These are phyloP conservation scores for Hordeum vulgare DNA, from an alignment of 176 grass and related monocot genomes.

Conservation along the genomic window MorexV3_pseudomolecules_assembly NC_058524.1:594137732-594138231, in stretches of 20 bases:
- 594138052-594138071: conserved; percentile 17
- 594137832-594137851: not conserved
- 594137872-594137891: not conserved
- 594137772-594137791: too few relatives aligned
- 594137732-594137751: not conserved
- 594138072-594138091: not conserved
- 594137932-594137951: not conserved
- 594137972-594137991: conserved; percentile 21
- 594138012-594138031: conserved; percentile 24
- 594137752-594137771: too few relatives aligned
- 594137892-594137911: not conserved
- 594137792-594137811: not conserved
- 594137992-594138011: conserved; percentile 33
- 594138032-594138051: conserved; percentile 14
- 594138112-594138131: too few relatives aligned
- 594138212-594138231: not conserved
- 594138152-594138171: too few relatives aligned
- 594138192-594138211: not conserved
- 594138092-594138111: not conserved
- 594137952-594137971: not conserved
- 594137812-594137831: not conserved
- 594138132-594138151: too few relatives aligned
- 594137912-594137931: not conserved
- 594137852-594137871: not conserved
- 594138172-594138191: too few relatives aligned